Percentiles rank a stretch among this genome's conserved stretches.
These are phyloP conservation scores for Candolleomyces efflorescens DNA, from an alignment of 768 basidiomycete species.

Conservation along the genomic window DNA sequence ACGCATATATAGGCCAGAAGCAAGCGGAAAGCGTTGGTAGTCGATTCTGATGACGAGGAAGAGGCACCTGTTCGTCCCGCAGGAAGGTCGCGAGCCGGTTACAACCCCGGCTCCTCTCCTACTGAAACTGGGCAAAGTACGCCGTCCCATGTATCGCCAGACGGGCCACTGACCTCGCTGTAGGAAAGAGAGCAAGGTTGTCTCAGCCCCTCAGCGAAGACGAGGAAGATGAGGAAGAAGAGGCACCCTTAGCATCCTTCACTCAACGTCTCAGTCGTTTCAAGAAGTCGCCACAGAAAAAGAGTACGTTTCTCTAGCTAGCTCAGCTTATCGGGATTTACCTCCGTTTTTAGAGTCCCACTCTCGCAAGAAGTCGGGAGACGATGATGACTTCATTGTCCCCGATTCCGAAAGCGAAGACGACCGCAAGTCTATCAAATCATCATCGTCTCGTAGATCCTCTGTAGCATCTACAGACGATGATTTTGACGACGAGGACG, in stretches of 20 bases:
- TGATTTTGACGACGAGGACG: conserved; percentile 25
- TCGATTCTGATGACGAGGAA: conserved; percentile 61
- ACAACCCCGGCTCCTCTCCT: conserved; percentile 34
- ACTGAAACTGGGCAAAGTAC: conserved; percentile 28
- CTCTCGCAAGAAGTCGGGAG: conserved; percentile 35
- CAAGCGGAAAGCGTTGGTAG: conserved; percentile 67
- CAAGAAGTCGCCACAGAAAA: conserved; percentile 58
- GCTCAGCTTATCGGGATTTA: background rate
- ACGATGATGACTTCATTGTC: conserved; percentile 73
- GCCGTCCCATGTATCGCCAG: conserved; percentile 2
- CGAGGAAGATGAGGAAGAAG: conserved; percentile 52
- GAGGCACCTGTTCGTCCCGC: conserved; percentile 15
- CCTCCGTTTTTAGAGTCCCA: background rate
- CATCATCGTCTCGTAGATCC: conserved; percentile 44
- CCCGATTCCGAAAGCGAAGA: conserved; percentile 56
- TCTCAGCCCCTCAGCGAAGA: conserved; percentile 43
- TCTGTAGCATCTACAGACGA: conserved; percentile 37
- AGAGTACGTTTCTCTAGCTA: conserved; percentile 29
- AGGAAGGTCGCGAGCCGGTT: conserved; percentile 17
- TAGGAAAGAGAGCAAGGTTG: conserved; percentile 57
- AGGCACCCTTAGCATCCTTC: conserved; percentile 45
- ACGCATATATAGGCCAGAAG: conserved; percentile 27
- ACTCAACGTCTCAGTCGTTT: conserved; percentile 59
- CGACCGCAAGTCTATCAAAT: conserved; percentile 38
- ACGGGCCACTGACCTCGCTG: background rate